A percentile compares a stretch with the other conserved stretches of the same genome.
phyloP scores from a whole-genome alignment of 1,284 basidiomycete species.

The Ceratobasidium sp. region DNA sequence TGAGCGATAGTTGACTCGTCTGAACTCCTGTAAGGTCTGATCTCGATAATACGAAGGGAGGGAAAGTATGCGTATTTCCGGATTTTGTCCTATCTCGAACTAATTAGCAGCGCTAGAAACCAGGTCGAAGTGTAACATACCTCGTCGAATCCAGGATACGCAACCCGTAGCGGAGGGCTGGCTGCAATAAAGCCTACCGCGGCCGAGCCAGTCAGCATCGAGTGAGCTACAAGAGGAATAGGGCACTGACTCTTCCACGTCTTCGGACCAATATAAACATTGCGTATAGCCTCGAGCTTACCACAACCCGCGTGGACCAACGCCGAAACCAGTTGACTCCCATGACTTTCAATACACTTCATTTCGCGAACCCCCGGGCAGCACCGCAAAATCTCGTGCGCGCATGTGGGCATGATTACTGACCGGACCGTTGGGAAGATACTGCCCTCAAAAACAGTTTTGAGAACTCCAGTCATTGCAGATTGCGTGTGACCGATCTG shows the following conservation, averaged over 20 bases:
- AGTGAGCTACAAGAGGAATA: too few relatives aligned
- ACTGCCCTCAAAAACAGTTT: conserved; percentile 4
- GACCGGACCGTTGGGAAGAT: background rate
- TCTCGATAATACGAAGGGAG: conserved; percentile 31
- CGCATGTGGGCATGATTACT: conserved; percentile 4
- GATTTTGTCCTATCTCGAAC: background rate
- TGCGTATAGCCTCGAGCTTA: background rate
- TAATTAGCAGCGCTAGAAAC: background rate
- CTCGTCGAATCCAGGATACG: background rate
- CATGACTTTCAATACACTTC: background rate
- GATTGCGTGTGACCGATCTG: conserved; percentile 1
- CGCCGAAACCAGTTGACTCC: background rate
- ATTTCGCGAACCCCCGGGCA: background rate
- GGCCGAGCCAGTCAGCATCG: background rate
- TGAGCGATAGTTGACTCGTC: background rate
- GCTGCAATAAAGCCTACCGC: background rate
- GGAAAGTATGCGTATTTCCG: conserved; percentile 1
- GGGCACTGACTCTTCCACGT: background rate
- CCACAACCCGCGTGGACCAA: background rate
- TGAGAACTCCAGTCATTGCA: background rate
- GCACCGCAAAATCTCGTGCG: conserved; percentile 4
- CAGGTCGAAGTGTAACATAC: background rate
- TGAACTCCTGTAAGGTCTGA: background rate
- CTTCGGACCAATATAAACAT: background rate
- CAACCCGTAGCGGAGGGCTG: background rate